These are phyloP conservation scores for Penicillium silybi DNA, from an alignment of 495 filamentous ascomycete genomes.

Conservation along the genomic window DNA sequence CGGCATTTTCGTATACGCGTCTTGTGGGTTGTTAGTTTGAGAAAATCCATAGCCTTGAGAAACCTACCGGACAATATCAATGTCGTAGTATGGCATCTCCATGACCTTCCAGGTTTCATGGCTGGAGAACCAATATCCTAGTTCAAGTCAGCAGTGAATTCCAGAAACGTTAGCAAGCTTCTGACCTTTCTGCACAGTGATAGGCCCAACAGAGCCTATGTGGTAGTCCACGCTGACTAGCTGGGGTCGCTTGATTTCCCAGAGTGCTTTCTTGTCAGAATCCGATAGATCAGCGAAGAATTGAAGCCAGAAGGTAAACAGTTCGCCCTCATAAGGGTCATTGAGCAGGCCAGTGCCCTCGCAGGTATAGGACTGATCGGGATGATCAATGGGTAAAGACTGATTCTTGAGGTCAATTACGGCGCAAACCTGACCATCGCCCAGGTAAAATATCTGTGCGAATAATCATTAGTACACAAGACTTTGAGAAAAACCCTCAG, in stretches of 20 bases:
- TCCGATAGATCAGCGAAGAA: conserved; percentile 27
- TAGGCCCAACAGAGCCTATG: conserved; percentile 26
- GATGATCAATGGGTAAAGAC: conserved; percentile 18
- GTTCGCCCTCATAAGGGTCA: conserved; percentile 35
- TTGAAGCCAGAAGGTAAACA: conserved; percentile 35
- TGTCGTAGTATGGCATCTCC: conserved; percentile 35
- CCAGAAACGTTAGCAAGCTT: neutral
- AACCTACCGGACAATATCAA: conserved; percentile 26
- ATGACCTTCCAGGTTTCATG: conserved; percentile 36
- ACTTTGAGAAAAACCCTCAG: too few relatives aligned
- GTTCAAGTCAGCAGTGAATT: neutral
- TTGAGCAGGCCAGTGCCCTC: conserved; percentile 23
- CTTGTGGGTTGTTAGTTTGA: conserved; percentile 5
- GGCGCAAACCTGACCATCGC: conserved; percentile 25
- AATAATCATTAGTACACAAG: too few relatives aligned
- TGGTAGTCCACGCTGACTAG: conserved; percentile 28
- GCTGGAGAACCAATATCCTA: conserved; percentile 33
- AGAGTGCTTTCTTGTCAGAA: conserved; percentile 23
- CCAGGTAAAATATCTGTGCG: conserved; percentile 26
- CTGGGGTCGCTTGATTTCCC: conserved; percentile 29
- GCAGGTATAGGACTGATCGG: conserved; percentile 24
- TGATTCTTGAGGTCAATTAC: conserved; percentile 27
- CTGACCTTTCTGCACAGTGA: conserved; percentile 34
- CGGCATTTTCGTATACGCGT: conserved; percentile 28
- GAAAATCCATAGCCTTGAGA: neutral